Conservation (phyloP, 2,329 filamentous ascomycete genomes). For the Arthrinium phaeospermum region DNA sequence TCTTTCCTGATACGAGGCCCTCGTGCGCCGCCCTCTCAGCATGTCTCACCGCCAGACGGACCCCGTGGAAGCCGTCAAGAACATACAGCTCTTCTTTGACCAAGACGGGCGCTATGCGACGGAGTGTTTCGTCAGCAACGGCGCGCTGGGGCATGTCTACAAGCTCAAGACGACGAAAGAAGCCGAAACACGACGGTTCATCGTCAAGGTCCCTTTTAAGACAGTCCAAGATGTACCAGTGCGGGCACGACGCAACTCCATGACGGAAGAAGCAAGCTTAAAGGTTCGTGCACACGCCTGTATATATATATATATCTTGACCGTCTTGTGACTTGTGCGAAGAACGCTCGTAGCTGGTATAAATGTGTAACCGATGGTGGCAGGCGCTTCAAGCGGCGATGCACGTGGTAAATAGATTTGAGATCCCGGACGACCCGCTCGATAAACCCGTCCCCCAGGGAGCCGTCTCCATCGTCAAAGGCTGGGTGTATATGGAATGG, state of each 20-base stretch:
- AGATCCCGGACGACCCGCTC: neutral
- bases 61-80: neutral
- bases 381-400: neutral
- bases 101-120: neutral
- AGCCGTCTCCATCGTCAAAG: neutral
- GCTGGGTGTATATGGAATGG: constrained; percentile 15
- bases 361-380: neutral
- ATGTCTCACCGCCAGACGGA: neutral
- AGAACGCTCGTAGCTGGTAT: neutral
- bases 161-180: neutral
- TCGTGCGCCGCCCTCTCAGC: neutral
- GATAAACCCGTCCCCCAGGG: neutral
- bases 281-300: neutral
- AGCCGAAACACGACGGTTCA: neutral
- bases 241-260: neutral
- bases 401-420: neutral
- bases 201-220: neutral
- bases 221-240: neutral
- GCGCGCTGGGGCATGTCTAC: neutral
- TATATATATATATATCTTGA: neutral
- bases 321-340: neutral
- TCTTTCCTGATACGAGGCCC: neutral
- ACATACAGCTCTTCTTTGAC: neutral
- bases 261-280: neutral
- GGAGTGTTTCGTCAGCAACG: neutral